Evolutionary conservation across 1,139 yeast species (phyloP).

Genomic region (Saccharomyces hybrid): DNA sequence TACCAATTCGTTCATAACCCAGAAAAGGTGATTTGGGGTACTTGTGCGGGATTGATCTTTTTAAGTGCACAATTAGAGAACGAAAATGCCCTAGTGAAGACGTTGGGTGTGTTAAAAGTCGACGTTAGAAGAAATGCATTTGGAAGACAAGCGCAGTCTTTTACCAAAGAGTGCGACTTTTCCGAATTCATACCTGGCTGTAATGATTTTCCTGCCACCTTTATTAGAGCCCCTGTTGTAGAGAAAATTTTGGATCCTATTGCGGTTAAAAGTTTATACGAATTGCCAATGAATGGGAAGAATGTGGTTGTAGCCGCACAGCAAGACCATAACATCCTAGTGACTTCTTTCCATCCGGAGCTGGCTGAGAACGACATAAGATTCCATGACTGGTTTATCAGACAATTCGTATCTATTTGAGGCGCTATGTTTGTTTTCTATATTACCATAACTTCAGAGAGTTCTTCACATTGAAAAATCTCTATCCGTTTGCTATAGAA

Average conservation of each 20-base stretch:
- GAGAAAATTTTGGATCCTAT: slow-evolving; percentile 34
- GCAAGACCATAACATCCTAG: slow-evolving; percentile 53
- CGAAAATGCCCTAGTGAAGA: slow-evolving; percentile 51
- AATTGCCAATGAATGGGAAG: slow-evolving; percentile 30
- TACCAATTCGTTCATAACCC: slow-evolving; percentile 42
- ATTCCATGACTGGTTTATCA: slow-evolving; percentile 67
- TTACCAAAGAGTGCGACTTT: slow-evolving; percentile 45
- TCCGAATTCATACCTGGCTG: slow-evolving; percentile 38
- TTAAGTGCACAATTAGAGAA: slow-evolving; percentile 50
- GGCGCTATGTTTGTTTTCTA: not conserved
- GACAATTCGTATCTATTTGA: slow-evolving; percentile 39
- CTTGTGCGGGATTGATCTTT: slow-evolving; percentile 78
- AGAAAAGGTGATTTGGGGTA: slow-evolving; percentile 68
- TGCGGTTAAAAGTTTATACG: slow-evolving; percentile 40
- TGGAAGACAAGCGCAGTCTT: slow-evolving; percentile 71
- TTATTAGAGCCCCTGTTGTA: slow-evolving; percentile 75
- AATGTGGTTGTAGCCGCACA: slow-evolving; percentile 59
- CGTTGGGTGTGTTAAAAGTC: slow-evolving; percentile 61
- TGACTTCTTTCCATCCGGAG: slow-evolving; percentile 82
- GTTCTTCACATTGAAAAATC: slow-evolving; percentile 5
- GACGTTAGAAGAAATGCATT: slow-evolving; percentile 66
- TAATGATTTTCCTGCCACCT: slow-evolving; percentile 48
- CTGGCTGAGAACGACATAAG: slow-evolving; percentile 46
- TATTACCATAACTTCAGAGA: slow-evolving; percentile 7
- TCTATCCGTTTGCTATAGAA: slow-evolving; percentile 15